Percentiles rank a stretch among this genome's conserved stretches.
These are phyloP conservation scores for Mrakia frigida DNA, from an alignment of 768 basidiomycete species.

Conservation along the genomic window DNA sequence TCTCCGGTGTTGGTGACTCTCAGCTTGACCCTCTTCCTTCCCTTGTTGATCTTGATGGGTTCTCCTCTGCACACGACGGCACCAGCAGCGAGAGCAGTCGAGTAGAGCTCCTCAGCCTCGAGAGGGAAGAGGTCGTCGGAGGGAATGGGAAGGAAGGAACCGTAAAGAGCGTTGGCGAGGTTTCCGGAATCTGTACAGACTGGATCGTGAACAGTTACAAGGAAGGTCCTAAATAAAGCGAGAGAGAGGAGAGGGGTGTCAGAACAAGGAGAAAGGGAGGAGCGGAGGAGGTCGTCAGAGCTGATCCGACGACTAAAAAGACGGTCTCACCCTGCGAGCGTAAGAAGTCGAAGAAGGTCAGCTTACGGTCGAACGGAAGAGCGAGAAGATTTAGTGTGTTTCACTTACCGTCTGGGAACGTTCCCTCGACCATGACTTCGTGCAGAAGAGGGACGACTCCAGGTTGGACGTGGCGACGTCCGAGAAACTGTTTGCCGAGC, in stretches of 20 bases:
- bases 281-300: background rate
- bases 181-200: slow-evolving; percentile 78
- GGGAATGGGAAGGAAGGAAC: slow-evolving; percentile 85
- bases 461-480: slow-evolving; percentile 80
- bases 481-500: slow-evolving; percentile 79
- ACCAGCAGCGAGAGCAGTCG: slow-evolving; percentile 21
- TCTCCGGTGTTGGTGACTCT: slow-evolving; percentile 86
- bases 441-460: slow-evolving; percentile 69
- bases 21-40: slow-evolving; percentile 62
- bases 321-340: slow-evolving; percentile 17
- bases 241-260: background rate
- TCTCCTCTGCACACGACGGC: slow-evolving; percentile 41
- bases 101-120: slow-evolving; percentile 45
- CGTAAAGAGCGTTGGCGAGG: slow-evolving; percentile 79
- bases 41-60: slow-evolving; percentile 68
- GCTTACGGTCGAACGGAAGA: no score
- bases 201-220: slow-evolving; percentile 96
- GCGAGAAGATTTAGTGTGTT: background rate
- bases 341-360: background rate
- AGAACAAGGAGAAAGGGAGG: background rate
- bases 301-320: background rate
- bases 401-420: slow-evolving; percentile 70
- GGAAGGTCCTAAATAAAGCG: slow-evolving; percentile 53
- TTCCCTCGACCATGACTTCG: slow-evolving; percentile 91
- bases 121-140: slow-evolving; percentile 60